A percentile compares a stretch with the other conserved stretches of the same genome.
Conservation (phyloP, 1,284 basidiomycete species). For the Fomitiporia mediterranea region DNA sequence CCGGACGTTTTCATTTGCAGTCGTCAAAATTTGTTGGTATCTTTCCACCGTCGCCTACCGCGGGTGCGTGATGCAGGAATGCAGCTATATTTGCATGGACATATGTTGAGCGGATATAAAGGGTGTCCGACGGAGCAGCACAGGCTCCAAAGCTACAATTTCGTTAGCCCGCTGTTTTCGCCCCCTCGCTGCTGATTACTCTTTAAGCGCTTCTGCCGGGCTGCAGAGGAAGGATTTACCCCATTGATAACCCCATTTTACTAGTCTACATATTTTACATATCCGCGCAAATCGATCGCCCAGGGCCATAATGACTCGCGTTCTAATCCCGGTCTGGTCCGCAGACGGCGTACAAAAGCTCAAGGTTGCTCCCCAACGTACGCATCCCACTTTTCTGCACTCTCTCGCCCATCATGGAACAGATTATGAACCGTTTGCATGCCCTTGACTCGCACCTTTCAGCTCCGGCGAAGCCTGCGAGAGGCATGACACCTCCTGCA, state of each 20-base stretch:
- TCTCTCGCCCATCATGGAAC: slow-evolving; percentile 19
- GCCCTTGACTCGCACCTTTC: slow-evolving; percentile 23
- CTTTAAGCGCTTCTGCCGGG: not conserved
- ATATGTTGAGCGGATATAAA: not conserved
- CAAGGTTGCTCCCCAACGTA: slow-evolving; percentile 54
- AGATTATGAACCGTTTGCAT: slow-evolving; percentile 16
- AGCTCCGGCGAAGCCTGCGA: slow-evolving; percentile 46
- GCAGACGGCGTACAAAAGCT: slow-evolving; percentile 60
- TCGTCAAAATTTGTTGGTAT: not conserved
- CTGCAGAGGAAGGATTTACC: not conserved
- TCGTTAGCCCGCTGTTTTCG: not conserved
- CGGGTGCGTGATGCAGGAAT: not conserved
- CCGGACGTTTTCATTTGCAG: not conserved
- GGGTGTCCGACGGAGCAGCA: not conserved
- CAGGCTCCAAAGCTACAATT: not conserved
- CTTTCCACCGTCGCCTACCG: not conserved
- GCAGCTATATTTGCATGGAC: not conserved
- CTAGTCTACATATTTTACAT: not conserved
- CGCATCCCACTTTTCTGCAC: slow-evolving; percentile 28
- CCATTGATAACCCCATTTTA: slow-evolving; percentile 10
- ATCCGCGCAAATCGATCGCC: not conserved
- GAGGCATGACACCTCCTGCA: slow-evolving; percentile 62
- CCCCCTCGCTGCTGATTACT: not conserved
- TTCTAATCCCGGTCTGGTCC: slow-evolving; percentile 65
- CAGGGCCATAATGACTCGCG: slow-evolving; percentile 47